Percentiles rank a stretch among this genome's conserved stretches.
Conservation (phyloP, 495 filamentous ascomycete genomes). For the Chaetomidium leptoderma region DNA sequence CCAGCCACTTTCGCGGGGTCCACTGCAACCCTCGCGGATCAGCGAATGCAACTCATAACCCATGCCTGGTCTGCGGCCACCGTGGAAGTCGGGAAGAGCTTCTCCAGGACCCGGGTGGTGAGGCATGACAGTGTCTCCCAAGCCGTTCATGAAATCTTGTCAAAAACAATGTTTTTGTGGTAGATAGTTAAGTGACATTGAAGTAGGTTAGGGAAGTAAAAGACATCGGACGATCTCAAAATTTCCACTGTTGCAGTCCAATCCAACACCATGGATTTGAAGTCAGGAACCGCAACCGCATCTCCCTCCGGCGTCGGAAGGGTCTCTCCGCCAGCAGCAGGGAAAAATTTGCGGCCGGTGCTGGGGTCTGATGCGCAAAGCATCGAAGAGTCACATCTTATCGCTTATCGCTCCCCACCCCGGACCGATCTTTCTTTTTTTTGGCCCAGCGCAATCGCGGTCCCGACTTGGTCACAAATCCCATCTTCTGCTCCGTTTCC, state of each 20-base stretch:
- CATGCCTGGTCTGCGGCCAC: no score
- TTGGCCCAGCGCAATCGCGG: conserved; percentile 15
- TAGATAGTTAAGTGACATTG: neutral
- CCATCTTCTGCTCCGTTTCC: conserved; percentile 14
- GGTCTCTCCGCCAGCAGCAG: neutral
- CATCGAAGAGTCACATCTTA: conserved; percentile 28
- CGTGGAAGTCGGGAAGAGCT: no score
- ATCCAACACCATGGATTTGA: neutral
- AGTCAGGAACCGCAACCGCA: neutral
- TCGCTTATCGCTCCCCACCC: conserved; percentile 31
- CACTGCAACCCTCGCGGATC: neutral
- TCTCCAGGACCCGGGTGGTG: no score
- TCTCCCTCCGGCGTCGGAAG: conserved; percentile 20
- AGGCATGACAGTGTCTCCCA: no score
- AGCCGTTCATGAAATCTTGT: neutral
- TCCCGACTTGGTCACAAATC: conserved; percentile 14
- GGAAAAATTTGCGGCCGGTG: conserved; percentile 16
- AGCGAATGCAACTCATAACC: neutral
- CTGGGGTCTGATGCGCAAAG: conserved; percentile 9
- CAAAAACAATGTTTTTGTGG: neutral
- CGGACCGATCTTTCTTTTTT: conserved; percentile 19
- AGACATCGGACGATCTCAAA: no score
- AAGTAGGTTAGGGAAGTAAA: no score
- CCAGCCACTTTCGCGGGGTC: no score
- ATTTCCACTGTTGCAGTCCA: neutral